Evolutionary conservation across 805 yeast species (phyloP), one percentile per base, ranked within the genome.

Genomic region (Debaryomyces castellii): DNA sequence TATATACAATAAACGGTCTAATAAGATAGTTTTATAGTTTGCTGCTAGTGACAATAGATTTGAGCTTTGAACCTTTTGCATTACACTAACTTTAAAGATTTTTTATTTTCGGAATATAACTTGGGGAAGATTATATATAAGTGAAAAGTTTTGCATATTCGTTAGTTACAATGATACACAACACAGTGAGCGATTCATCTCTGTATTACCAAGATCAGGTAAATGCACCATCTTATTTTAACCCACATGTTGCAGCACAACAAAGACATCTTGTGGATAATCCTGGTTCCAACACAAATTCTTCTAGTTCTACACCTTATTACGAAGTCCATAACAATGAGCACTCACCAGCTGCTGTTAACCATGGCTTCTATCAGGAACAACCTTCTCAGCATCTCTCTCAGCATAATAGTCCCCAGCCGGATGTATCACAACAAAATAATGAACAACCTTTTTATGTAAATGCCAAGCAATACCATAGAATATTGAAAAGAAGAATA

Each of bases 381-480:
- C 51, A 43, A 30, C 48, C 45, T 22, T 39, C 45, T 36, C 54
- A 39, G 46, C 50, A 43, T 33, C 34, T 6, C 34, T 30, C 34
- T 16, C 52, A 37, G 21, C 50, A 39, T 28, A 47, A 22, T n/a
- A 34, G 33, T 34, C 45, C 50, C 1, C 41, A 35, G 11, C 17
- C 12, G 8, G 57, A 51, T 3, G 47, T 49, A 5, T 51, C 47
- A 45, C 41, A 39, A 24, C 23, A 51, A 30, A 59, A 69, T 2
- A 63, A 59, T 1, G 97, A 91, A 60, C 96, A 92, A 65, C 99
- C 98, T 1, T 90, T 90, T 60, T 94, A 94, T 59, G 99, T 94
- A 36, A 94, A 94, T 64, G 99, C 99, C 8, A 94, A 94, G 65
- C 99, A 94, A 60, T 94, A 94, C 58, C 97, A 94, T 58, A 82